phyloP scores from a whole-genome alignment of 2,329 filamentous ascomycete species.

The Paecilomyces niveus region DNA sequence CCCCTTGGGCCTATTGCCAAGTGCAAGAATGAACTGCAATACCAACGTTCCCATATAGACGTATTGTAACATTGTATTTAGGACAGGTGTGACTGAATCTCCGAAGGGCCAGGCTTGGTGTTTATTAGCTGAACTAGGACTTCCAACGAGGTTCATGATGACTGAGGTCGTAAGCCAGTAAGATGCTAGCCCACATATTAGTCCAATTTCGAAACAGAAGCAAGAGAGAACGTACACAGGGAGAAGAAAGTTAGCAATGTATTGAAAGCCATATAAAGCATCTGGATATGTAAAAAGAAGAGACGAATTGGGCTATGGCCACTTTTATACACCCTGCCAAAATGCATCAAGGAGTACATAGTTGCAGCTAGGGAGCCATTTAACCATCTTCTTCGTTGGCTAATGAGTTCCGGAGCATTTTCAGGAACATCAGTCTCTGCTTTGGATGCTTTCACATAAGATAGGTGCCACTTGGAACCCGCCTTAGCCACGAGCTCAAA shows the following conservation, averaged over 20 bases:
- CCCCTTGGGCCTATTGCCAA: slow-evolving; percentile 94
- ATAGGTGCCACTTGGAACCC: slow-evolving; percentile 97
- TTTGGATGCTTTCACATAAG: slow-evolving; percentile 98
- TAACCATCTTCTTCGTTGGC: slow-evolving; percentile 94
- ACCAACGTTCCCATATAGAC: slow-evolving; percentile 85
- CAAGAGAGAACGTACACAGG: slow-evolving; percentile 37
- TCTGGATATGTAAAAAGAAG: slow-evolving; percentile 97
- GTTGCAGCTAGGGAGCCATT: slow-evolving; percentile 98
- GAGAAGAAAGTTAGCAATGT: slow-evolving; percentile 88
- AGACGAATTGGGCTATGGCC: slow-evolving; percentile 96
- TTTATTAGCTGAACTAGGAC: slow-evolving; percentile 47
- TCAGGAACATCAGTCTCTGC: slow-evolving; percentile 98
- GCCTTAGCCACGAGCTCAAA: slow-evolving; percentile 98
- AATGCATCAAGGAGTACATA: slow-evolving; percentile 97
- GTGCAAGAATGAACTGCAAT: slow-evolving; percentile 90
- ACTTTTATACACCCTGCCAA: slow-evolving; percentile 96
- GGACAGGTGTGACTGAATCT: slow-evolving; percentile 71
- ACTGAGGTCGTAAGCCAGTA: slow-evolving; percentile 98
- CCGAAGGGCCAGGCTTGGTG: slow-evolving; percentile 83
- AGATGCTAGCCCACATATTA: slow-evolving; percentile 56
- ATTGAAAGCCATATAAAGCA: slow-evolving; percentile 88
- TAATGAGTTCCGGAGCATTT: slow-evolving; percentile 93
- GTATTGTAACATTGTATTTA: slow-evolving; percentile 90
- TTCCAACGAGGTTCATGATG: slow-evolving; percentile 95
- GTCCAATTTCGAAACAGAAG: slow-evolving; percentile 3